Evolutionary conservation across 768 basidiomycete species (phyloP).

Genomic region (Termitomyces sp.): DNA sequence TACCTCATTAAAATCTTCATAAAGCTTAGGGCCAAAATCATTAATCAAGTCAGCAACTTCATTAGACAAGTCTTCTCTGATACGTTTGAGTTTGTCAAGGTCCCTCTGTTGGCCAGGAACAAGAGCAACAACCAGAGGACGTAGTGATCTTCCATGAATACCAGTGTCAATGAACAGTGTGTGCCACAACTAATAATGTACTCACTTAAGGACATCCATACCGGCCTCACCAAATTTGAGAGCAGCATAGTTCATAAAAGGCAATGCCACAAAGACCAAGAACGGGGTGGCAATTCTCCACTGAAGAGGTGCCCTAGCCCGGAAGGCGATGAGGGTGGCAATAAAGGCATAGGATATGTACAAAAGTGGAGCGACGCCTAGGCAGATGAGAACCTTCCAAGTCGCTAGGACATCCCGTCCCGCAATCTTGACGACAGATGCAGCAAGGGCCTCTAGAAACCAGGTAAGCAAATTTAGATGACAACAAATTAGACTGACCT

Average conservation of each 20-base stretch:
- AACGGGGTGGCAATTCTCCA: slow-evolving; percentile 77
- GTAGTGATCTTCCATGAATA: slow-evolving; percentile 62
- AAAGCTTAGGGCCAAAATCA: slow-evolving; percentile 83
- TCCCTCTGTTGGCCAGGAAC: slow-evolving; percentile 85
- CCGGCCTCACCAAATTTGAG: slow-evolving; percentile 98
- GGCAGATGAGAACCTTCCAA: slow-evolving; percentile 94
- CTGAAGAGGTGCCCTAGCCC: slow-evolving; percentile 54
- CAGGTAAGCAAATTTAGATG: not conserved
- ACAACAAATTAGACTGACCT: slow-evolving; percentile 37
- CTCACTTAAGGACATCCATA: slow-evolving; percentile 93
- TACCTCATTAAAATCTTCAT: slow-evolving; percentile 83
- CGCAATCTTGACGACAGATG: slow-evolving; percentile 90
- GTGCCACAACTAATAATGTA: slow-evolving; percentile 6
- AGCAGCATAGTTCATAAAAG: slow-evolving; percentile 88
- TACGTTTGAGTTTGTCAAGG: slow-evolving; percentile 69
- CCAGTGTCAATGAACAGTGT: slow-evolving; percentile 2
- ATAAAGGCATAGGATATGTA: slow-evolving; percentile 81
- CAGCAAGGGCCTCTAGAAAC: slow-evolving; percentile 83
- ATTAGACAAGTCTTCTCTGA: slow-evolving; percentile 71
- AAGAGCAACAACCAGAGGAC: slow-evolving; percentile 82
- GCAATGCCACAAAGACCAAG: slow-evolving; percentile 65
- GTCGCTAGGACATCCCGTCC: slow-evolving; percentile 96
- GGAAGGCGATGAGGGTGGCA: slow-evolving; percentile 68
- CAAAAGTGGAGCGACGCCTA: slow-evolving; percentile 84
- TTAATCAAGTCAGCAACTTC: slow-evolving; percentile 83